Evolutionary conservation across 2,329 filamentous ascomycete species (phyloP).

Genomic region (Trichophyton rubrum): DNA sequence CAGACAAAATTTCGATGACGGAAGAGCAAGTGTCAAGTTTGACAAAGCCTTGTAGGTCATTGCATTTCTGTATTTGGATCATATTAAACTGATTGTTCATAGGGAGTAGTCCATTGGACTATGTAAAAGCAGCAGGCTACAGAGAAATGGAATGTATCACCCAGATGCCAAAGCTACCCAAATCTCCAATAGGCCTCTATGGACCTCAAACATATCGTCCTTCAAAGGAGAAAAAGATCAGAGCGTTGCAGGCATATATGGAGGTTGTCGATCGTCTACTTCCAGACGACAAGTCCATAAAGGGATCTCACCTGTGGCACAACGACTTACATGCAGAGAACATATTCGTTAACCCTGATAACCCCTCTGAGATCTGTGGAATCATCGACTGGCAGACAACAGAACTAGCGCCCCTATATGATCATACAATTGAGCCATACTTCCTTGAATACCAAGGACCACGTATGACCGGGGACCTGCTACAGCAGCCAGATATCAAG

Average conservation of each 20-base stretch:
- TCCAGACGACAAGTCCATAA: slow-evolving; percentile 16
- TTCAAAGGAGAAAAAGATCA: slow-evolving; percentile 18
- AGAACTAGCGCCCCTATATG: slow-evolving; percentile 20
- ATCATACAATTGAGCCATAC: slow-evolving; percentile 19
- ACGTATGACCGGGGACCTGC: slow-evolving; percentile 4
- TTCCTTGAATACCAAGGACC: slow-evolving; percentile 19
- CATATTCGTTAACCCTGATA: slow-evolving; percentile 25
- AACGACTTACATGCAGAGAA: slow-evolving; percentile 30
- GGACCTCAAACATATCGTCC: slow-evolving; percentile 23
- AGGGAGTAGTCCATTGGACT: slow-evolving; percentile 26
- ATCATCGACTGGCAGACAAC: slow-evolving; percentile 20
- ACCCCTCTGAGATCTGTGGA: slow-evolving; percentile 13
- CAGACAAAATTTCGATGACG: slow-evolving; percentile 16
- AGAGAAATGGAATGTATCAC: slow-evolving; percentile 26
- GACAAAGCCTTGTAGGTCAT: slow-evolving; percentile 16
- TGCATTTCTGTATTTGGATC: slow-evolving; percentile 11
- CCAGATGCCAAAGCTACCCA: slow-evolving; percentile 12
- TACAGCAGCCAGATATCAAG: not conserved
- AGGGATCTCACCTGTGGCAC: slow-evolving; percentile 28
- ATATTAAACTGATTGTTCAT: slow-evolving; percentile 4
- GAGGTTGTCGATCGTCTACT: slow-evolving; percentile 24
- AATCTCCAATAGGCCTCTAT: slow-evolving; percentile 17
- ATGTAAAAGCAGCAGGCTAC: slow-evolving; percentile 20
- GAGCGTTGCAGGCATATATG: slow-evolving; percentile 24
- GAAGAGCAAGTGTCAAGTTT: slow-evolving; percentile 14